Evolutionary conservation across 2,329 filamentous ascomycete species (phyloP).

Genomic region (Elsinoe arachidis): DNA sequence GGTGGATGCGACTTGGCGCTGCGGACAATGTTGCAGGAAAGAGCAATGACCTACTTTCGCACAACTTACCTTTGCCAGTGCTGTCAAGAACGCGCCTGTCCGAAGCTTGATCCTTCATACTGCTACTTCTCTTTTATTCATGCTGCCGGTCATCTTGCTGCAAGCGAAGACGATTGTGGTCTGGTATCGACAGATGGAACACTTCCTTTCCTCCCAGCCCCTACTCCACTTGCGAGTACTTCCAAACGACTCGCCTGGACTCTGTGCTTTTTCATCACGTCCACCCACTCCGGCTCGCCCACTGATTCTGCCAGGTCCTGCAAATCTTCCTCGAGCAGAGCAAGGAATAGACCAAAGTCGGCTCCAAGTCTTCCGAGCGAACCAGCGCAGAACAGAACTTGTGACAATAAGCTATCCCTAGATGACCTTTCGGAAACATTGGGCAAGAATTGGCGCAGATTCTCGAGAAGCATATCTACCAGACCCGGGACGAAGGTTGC

Average conservation of each 20-base stretch:
- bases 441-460: constrained; percentile 66
- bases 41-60: too few species aligned
- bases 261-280: constrained; percentile 79
- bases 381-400: constrained; percentile 86
- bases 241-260: constrained; percentile 73
- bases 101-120: too few species aligned
- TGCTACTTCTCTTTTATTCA: not conserved
- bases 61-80: too few species aligned
- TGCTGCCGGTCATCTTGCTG: constrained; percentile 11
- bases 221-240: constrained; percentile 37
- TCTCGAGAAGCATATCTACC: constrained; percentile 70
- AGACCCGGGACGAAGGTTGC: constrained; percentile 79
- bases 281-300: constrained; percentile 66
- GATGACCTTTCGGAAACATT: constrained; percentile 71
- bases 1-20: too few species aligned
- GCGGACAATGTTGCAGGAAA: too few species aligned
- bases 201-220: constrained; percentile 23
- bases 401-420: constrained; percentile 79
- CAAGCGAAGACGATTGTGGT: constrained; percentile 15
- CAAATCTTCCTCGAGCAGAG: constrained; percentile 46
- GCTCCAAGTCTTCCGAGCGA: constrained; percentile 83
- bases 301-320: constrained; percentile 61
- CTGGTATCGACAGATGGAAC: constrained; percentile 5
- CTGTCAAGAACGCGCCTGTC: too few species aligned
- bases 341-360: constrained; percentile 85